These are phyloP conservation scores for Brassica napus DNA, from an alignment of 345 rosid species.

Conservation along the genomic window Da-Ae NC_063435.1:3663001-3663500, in stretches of 20 bases:
- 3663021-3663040: conserved; percentile 41
- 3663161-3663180: conserved; percentile 16
- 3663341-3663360: conserved; percentile 5
- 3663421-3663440: conserved; percentile 95
- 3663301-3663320: conserved; percentile 95
- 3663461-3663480: conserved; percentile 94
- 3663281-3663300: conserved; percentile 99
- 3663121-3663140: conserved; percentile 97
- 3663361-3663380: not conserved
- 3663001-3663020: not conserved
- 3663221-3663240: not conserved
- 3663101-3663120: conserved; percentile 90
- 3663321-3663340: conserved; percentile 63
- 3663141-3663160: conserved; percentile 87
- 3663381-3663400: conserved; percentile 34
- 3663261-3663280: conserved; percentile 98
- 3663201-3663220: conserved; percentile 1
- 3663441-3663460: conserved; percentile 72
- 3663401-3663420: conserved; percentile 98
- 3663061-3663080: conserved; percentile 93
- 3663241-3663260: conserved; percentile 47
- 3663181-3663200: not conserved
- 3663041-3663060: conserved; percentile 96
- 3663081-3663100: conserved; percentile 79
- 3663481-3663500: conserved; percentile 94